Evolutionary conservation across 257 asterid species (phyloP), one percentile per base, ranked within the genome.

Genomic region (Gentiana macrophylla): DNA sequence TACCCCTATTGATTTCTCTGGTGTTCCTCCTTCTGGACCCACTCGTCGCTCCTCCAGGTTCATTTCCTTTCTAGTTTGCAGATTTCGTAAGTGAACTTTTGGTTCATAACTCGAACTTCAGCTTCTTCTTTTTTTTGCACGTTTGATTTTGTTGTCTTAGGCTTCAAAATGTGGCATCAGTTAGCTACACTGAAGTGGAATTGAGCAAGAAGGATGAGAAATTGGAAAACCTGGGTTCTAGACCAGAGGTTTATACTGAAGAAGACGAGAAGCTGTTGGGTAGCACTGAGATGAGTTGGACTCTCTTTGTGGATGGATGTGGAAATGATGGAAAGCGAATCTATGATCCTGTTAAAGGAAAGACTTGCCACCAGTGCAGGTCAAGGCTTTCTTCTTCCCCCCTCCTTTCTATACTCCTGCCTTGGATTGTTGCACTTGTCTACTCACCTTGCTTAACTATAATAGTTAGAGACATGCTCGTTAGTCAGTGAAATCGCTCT

Each of bases 361-460:
- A 85, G 73, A 87, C 95, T 56, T 87, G 98, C 67, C 98, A 92
- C 68, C 95, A 92, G 12, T 88, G 98, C 90, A 84, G 98, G 98
- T 85, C 55, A 63, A 51, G 36, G 43, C 11, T 51, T 61, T 1
- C 24, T 24, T 24, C 24, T 24, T 24, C 24, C 24, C 24, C 24
- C 24, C 24, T 24, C 24, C 24, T 24, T 24, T 24, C 24, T 24
- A 24, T 24, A 24, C 24, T 24, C 24, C 24, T 24, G 24, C 24
- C 24, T 24, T 24, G 24, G 24, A 24, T 0, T 24, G 24, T 24
- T 24, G 24, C 24, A 24, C 24, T 24, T 24, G 24, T 24, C n/a
- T 32, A 34, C 5, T 53, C 44, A n/a, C 57, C 33, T 54, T 37
- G 57, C 2, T 12, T 36, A 12, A 53, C 44, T 35, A 34, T 5